Evolutionary conservation across 75 land plant genomes (phyloP), one percentile per base, ranked within the genome.

Genomic region (Ceratopteris richardii): DNA sequence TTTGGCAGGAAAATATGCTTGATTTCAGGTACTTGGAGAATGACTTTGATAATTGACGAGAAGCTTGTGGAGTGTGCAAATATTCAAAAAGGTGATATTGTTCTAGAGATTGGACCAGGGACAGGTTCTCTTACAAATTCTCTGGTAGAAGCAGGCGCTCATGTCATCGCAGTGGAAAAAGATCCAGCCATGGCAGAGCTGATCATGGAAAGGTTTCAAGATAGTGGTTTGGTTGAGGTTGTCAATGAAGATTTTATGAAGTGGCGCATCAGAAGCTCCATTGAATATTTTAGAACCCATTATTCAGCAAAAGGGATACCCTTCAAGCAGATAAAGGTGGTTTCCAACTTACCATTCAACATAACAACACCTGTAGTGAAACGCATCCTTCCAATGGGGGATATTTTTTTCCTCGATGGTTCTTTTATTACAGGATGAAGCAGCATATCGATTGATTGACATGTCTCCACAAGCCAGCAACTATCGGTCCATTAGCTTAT

Each of bases 41-140:
- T n/a, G n/a, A n/a, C n/a, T n/a, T n/a, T n/a, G n/a, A n/a, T n/a
- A 28, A 71, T 95, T n/a, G 86, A 95, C 39, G 78, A 80, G 55
- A 63, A 80, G 60, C 74, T 95, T 21, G 76, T 63, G 26, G 29
- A 52, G 23, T 72, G 67, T 0, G 97, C 97, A 1, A 53, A 63
- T 20, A 72, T 95, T n/a, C 27, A 64, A 29, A 77, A 86, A 22
- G 97, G 97, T 7, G 97, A 95, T 62, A 63, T 90, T 27, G 86
- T 95, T 7, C 54, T 95, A 41, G 99, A 95, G 52, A 95, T 95
- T 46, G 99, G 99, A 30, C 96, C 99, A 9, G 99, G 99, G n/a
- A 95, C 99, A 0, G 99, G 99, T 14, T 78, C 96, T 33, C 70
- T 95, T 50, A 95, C 99, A 21, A 81, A 82, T 67, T 77, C 74